Evolutionary conservation across 768 basidiomycete species (phyloP).

Genomic region (Boletus eberwhitei): DNA sequence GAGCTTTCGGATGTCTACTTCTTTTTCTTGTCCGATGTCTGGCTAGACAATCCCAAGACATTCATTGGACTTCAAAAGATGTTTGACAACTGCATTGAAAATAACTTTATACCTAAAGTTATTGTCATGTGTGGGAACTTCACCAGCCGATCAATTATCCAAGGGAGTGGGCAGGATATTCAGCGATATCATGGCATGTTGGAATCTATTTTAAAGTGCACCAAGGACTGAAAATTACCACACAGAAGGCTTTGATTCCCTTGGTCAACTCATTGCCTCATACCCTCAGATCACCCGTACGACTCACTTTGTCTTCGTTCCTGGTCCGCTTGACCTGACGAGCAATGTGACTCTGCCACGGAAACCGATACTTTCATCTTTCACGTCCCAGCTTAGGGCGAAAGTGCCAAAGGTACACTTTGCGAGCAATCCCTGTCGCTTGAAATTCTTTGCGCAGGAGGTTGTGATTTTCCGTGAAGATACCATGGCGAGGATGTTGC

Average conservation of each 20-base stretch:
- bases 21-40: slow-evolving; percentile 93
- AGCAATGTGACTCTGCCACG: slow-evolving; percentile 80
- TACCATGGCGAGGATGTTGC: slow-evolving; percentile 87
- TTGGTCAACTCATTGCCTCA: slow-evolving; percentile 80
- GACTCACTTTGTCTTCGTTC: slow-evolving; percentile 92
- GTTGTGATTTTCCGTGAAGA: slow-evolving; percentile 93
- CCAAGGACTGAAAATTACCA: slow-evolving; percentile 1
- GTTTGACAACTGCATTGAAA: slow-evolving; percentile 88
- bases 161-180: slow-evolving; percentile 75
- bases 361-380: slow-evolving; percentile 71
- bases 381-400: slow-evolving; percentile 63
- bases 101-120: slow-evolving; percentile 80
- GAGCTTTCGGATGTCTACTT: slow-evolving; percentile 79
- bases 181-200: slow-evolving; percentile 78
- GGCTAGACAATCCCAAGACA: slow-evolving; percentile 88
- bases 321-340: slow-evolving; percentile 89
- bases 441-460: slow-evolving; percentile 95
- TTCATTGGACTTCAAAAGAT: slow-evolving; percentile 76
- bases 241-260: slow-evolving; percentile 79
- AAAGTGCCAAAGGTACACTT: slow-evolving; percentile 81
- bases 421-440: slow-evolving; percentile 87
- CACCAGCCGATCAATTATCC: slow-evolving; percentile 73
- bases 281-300: slow-evolving; percentile 73
- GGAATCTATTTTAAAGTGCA: not conserved
- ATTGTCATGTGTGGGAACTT: slow-evolving; percentile 97